Base-by-base conservation (phyloP, 176 grass and related monocot genomes). In the Guadua angustifolia region DNA sequence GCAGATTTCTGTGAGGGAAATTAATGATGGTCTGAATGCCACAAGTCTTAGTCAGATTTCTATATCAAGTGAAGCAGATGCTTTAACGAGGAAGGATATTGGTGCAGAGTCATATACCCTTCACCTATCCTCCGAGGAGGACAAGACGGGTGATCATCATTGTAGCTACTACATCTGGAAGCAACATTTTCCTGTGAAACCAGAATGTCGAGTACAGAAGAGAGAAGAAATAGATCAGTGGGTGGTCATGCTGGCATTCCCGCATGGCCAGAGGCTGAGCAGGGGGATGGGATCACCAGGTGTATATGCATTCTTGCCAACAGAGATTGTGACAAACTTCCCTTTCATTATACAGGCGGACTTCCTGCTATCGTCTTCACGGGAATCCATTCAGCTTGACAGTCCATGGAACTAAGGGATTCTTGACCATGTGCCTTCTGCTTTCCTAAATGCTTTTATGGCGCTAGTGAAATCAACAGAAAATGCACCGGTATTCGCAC, bases 261-360 rank as follows among this genome's bases (percentile, higher is more conserved):
- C 87, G 0, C 81, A 74, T 17, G 90, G 90, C 4, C 42, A 89
- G 12, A 69, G 90, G 22, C 39, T 92, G 44, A 84, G 47, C 56
- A n/a, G 84, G 1, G 78, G 79, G 12, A 45, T 75, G 73, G 50
- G 29, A 14, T 49, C 56, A 49, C 73, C 87, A 62, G 87, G 87
- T 72, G 75, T 92, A 14, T 92, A 89, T 35, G 87, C 87, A 24
- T 92, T 87, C 81, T 66, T 92, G 71, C 87, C 90, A 15, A 92
- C 90, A 4, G 84, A 88, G 63, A 89, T 92, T 87, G 68, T 79
- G 19, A 92, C 83, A 13, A 79, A 75, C 39, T 92, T 87, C 9
- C 83, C 90, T 29, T 92, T 92, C 60, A 89, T 92, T 70, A 92
- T 89, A 19, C 90, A 86, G 39, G 82, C 90, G 4, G 90, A 92